Conservation (phyloP, 179 eudicot species). For the Carnegiea gigantea region DNA sequence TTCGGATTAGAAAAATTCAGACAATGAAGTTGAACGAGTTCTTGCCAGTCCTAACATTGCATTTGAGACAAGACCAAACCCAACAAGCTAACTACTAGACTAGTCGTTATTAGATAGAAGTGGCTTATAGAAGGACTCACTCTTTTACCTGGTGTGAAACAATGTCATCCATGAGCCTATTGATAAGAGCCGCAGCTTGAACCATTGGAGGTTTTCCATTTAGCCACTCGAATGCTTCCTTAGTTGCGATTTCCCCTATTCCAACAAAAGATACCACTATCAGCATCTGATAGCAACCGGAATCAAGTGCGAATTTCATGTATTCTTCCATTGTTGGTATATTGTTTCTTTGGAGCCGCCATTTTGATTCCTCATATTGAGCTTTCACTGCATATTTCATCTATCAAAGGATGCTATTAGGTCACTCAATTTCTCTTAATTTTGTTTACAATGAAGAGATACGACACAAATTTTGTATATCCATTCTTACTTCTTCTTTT, state of each 20-base stretch:
- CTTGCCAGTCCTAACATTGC: too few relatives aligned
- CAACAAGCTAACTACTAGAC: too few relatives aligned
- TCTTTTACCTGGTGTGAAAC: slow-evolving; percentile 20
- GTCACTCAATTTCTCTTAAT: not conserved
- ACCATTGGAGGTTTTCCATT: slow-evolving; percentile 6
- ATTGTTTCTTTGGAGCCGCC: not conserved
- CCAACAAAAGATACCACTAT: slow-evolving; percentile 8
- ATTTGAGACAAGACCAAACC: too few relatives aligned
- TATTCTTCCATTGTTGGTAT: not conserved
- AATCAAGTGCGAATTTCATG: not conserved
- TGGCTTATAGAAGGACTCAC: too few relatives aligned
- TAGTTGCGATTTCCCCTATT: slow-evolving; percentile 21
- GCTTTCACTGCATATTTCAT: not conserved
- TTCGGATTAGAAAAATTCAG: too few relatives aligned
- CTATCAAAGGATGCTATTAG: not conserved
- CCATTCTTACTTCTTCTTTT: not conserved
- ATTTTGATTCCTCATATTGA: not conserved
- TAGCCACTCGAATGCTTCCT: slow-evolving; percentile 22
- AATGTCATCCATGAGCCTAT: slow-evolving; percentile 21
- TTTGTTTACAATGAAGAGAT: too few relatives aligned
- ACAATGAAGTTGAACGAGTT: too few relatives aligned
- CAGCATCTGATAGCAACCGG: slow-evolving; percentile 11
- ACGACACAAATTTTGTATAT: not conserved
- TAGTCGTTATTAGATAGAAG: too few relatives aligned
- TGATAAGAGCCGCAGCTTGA: slow-evolving; percentile 6